Conservation (phyloP, 1,284 basidiomycete genomes). For the Albatrellus sp. region DNA sequence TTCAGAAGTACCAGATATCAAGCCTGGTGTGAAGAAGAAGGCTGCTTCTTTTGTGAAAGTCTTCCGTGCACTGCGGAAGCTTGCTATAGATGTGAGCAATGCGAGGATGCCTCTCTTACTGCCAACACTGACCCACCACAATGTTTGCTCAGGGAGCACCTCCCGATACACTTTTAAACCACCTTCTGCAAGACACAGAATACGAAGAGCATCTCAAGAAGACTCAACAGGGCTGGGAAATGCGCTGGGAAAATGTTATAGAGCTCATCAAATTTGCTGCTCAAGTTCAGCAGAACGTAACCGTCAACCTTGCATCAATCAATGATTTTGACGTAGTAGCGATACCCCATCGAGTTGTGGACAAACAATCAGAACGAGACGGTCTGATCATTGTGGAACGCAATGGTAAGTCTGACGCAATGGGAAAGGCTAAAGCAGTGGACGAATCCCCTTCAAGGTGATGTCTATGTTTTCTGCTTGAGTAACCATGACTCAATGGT, state of each 20-base stretch:
- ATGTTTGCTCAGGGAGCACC: constrained; percentile 27
- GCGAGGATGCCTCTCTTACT: too few species aligned
- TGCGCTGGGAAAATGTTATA: constrained; percentile 78
- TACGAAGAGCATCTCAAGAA: constrained; percentile 66
- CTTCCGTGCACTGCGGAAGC: constrained; percentile 40
- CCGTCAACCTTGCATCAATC: constrained; percentile 1
- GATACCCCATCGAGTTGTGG: background rate
- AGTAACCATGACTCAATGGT: background rate
- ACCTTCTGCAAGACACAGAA: constrained; percentile 44
- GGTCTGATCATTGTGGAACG: background rate
- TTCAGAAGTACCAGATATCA: constrained; percentile 48
- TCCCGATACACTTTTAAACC: constrained; percentile 56
- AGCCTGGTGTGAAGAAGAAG: constrained; percentile 54
- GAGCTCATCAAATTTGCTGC: constrained; percentile 69
- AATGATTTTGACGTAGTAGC: background rate
- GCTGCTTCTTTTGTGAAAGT: constrained; percentile 46
- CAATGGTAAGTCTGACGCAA: constrained; percentile 4
- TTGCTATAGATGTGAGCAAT: constrained; percentile 37
- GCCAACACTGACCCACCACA: constrained; percentile 14
- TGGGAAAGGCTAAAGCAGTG: background rate
- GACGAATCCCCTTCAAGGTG: background rate
- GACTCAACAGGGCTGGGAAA: constrained; percentile 63
- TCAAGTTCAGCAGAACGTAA: constrained; percentile 29
- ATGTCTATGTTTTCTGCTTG: background rate
- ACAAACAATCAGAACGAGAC: background rate